Evolutionary conservation across 192 early-diverging fungal species (phyloP).

Genomic region (Rhizoclosmatium sp.): DNA sequence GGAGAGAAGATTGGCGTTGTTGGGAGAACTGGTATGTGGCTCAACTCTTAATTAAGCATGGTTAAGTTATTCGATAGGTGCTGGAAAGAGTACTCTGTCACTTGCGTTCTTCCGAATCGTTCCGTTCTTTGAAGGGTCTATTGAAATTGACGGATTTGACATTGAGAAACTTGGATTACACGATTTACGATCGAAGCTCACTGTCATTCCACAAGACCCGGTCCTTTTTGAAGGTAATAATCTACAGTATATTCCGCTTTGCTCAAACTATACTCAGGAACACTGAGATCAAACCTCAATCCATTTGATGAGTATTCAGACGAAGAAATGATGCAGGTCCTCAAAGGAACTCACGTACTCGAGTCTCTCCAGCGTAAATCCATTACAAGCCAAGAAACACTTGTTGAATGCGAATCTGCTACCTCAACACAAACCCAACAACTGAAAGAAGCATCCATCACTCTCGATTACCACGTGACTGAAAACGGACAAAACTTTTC

Average conservation of each 20-base stretch:
- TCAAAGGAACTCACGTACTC: conserved; percentile 78
- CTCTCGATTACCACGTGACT: conserved; percentile 72
- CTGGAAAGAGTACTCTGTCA: conserved; percentile 76
- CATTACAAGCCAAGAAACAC: conserved; percentile 1
- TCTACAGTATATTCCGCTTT: not conserved
- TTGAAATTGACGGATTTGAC: conserved; percentile 73
- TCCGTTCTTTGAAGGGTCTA: conserved; percentile 62
- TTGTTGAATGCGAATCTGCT: not conserved
- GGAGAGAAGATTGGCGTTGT: conserved; percentile 58
- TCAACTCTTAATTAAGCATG: too few species aligned
- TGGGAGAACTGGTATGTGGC: conserved; percentile 61
- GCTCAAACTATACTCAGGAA: conserved; percentile 44
- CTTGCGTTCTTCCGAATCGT: conserved; percentile 77
- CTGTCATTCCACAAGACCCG: conserved; percentile 62
- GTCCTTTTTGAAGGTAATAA: conserved; percentile 55
- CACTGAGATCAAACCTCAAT: conserved; percentile 80
- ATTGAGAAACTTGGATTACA: conserved; percentile 63
- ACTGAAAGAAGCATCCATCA: conserved; percentile 28
- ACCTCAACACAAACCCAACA: not conserved
- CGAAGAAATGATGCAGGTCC: conserved; percentile 75
- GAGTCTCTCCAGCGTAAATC: conserved; percentile 39
- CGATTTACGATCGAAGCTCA: conserved; percentile 59
- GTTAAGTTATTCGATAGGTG: conserved; percentile 20
- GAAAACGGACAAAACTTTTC: conserved; percentile 88
- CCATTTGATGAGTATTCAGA: conserved; percentile 75